Base-by-base conservation (phyloP, 169 alveolate genomes). In the Babesia sp. region DNA sequence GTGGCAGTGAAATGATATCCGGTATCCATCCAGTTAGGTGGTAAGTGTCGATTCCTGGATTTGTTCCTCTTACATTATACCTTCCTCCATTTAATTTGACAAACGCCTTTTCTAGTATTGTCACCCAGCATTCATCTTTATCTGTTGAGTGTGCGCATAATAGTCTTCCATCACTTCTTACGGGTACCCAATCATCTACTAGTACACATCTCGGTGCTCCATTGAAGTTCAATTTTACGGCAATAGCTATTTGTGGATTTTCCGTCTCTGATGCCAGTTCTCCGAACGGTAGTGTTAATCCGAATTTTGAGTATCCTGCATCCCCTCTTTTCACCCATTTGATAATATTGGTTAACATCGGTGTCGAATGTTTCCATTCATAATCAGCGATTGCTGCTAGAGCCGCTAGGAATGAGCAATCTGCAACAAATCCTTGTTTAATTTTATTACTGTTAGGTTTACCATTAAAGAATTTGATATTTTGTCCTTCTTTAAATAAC, bases 11-110 rank as follows among this genome's bases (percentile, higher is more conserved):
- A 29, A 77, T 33, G 3, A 77, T 77, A 20, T 77, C 98, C 5
- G 98, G 98, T 26, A 95, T 91, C 98, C 98, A 95, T 6, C 97
- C 98, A 2, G 98, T 94, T 28, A 94, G 71, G 61, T 91, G 92
- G 82, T 91, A 95, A 48, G 94, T 87, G 76, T 95, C 98, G 20
- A 96, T 90, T 26, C 97, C 95, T 1, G 98, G 96, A 84, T 95
- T 95, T 41, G 96, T 90, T 8, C 97, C 98, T 59, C 85, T 82
- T 76, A 95, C 93, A 59, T 92, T 90, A 58, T 95, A 95, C 20
- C 95, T 90, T 57, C 93, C 91, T 11, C 96, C 97, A 90, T 91
- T 91, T 37, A 95, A 75, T 61, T 94, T 93, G 31, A 95, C 92
- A 74, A 93, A 94, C 16, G 98, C 97, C 75, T 95, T 95, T 75